Evolutionary conservation across 1,284 basidiomycete genomes (phyloP), one percentile per base, ranked within the genome.

Genomic region (Porogramme epimiltina): DNA sequence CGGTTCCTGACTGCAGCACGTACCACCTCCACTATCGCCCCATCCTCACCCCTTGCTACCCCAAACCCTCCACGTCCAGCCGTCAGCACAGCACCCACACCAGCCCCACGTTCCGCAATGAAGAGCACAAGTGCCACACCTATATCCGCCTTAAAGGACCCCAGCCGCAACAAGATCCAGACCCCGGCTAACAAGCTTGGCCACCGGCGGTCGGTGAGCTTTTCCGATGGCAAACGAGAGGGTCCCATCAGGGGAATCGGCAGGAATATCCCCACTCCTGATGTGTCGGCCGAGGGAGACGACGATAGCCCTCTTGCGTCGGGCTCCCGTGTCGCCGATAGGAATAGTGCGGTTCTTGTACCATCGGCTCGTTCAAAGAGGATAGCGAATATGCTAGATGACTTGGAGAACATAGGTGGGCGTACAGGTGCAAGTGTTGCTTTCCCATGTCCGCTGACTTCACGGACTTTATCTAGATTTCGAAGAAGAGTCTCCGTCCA

Each of bases 151-250:
- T 64, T 84, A 66, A 82, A 79, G 62, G 75, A 77, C 60, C 67
- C 75, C 22, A 76, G 63, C 59, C 75, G 74, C 23, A 63, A 67
- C 22, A 71, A 68, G 42, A 71, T 77, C 60, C 73, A 73, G 49
- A 88, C 84, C 16, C 85, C 85, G 15, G 63, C 76, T 22, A 74
- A 73, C 45, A 70, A 62, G 43, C 58, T 69, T 15, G 70, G 68
- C 1, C 79, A 85, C 55, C 82, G 85, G 23, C 82, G 94, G 26
- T 95, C 91, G 40, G 95, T 98, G 47, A 95, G 92, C 68, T 98
- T 98, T 72, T 95, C 93, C 18, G 95, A 98, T 66, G 93, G 94
- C 4, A 89, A 87, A 64, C 80, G 81, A 52, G 85, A 89, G 37
- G 93, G 94, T 4, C 91, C 90, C 33, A 95, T 95, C 42, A 74